These are phyloP conservation scores for Aspergillus sergii DNA, from an alignment of 2,329 filamentous ascomycete genomes.

Conservation along the genomic window DNA sequence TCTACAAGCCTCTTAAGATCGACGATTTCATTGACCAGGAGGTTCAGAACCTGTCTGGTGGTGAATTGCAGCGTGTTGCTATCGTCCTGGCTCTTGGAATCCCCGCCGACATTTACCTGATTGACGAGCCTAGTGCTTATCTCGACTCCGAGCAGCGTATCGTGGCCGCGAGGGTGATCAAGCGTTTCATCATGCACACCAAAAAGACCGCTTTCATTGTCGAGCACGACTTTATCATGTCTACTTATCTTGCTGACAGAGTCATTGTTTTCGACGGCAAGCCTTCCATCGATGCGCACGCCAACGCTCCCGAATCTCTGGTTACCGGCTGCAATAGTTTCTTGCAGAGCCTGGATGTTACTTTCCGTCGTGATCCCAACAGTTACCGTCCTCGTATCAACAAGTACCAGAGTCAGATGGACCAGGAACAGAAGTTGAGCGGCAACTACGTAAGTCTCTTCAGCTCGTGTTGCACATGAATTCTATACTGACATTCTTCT, in stretches of 20 bases:
- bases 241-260: slow-evolving; percentile 78
- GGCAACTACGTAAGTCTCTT: slow-evolving; percentile 80
- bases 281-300: slow-evolving; percentile 84
- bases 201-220: slow-evolving; percentile 99
- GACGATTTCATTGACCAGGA: slow-evolving; percentile 99
- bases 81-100: slow-evolving; percentile 96
- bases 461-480: not conserved
- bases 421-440: slow-evolving; percentile 91
- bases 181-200: slow-evolving; percentile 99
- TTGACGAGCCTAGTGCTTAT: slow-evolving; percentile 96
- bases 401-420: slow-evolving; percentile 92
- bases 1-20: slow-evolving; percentile 98
- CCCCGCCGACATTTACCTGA: slow-evolving; percentile 96
- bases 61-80: slow-evolving; percentile 98
- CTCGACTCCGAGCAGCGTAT: slow-evolving; percentile 99
- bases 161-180: slow-evolving; percentile 94
- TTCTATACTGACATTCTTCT: slow-evolving; percentile 12
- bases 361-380: slow-evolving; percentile 95
- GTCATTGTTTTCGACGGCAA: slow-evolving; percentile 98
- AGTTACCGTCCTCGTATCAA: slow-evolving; percentile 98
- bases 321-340: slow-evolving; percentile 96
- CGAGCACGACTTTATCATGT: slow-evolving; percentile 99
- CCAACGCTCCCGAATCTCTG: slow-evolving; percentile 87
- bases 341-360: slow-evolving; percentile 94
- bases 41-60: slow-evolving; percentile 97